These are phyloP conservation scores for Cryptosporidium sp. DNA, from an alignment of 169 alveolate species.

Conservation along the genomic window DNA sequence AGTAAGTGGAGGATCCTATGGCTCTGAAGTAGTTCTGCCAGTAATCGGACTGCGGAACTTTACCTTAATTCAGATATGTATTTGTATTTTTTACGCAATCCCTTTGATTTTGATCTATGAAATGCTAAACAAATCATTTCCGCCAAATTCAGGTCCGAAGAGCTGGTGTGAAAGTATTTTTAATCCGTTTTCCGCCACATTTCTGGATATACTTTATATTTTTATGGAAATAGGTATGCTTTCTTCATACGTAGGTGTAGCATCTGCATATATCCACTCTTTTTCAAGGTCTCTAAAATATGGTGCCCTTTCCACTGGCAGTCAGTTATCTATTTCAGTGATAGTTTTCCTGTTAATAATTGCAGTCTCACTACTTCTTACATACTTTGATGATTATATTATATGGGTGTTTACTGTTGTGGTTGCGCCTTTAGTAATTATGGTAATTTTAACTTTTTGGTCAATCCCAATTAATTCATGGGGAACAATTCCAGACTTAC, in stretches of 20 bases:
- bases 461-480: slow-evolving; percentile 45
- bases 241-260: slow-evolving; percentile 46
- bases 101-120: slow-evolving; percentile 56
- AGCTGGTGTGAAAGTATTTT: slow-evolving; percentile 41
- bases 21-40: slow-evolving; percentile 65
- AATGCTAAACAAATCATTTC: slow-evolving; percentile 34
- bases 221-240: slow-evolving; percentile 75
- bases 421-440: slow-evolving; percentile 32
- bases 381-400: slow-evolving; percentile 52
- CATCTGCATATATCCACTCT: slow-evolving; percentile 52
- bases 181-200: slow-evolving; percentile 15
- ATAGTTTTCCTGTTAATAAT: slow-evolving; percentile 18
- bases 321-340: slow-evolving; percentile 36
- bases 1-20: slow-evolving; percentile 71
- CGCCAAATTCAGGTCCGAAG: slow-evolving; percentile 32
- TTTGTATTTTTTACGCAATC: slow-evolving; percentile 54
- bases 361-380: slow-evolving; percentile 4
- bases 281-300: slow-evolving; percentile 29
- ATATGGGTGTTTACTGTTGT: slow-evolving; percentile 41
- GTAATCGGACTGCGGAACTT: slow-evolving; percentile 43
- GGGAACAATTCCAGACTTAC: neutral
- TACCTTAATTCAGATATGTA: slow-evolving; percentile 32
- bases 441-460: slow-evolving; percentile 16
- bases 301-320: neutral
- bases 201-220: slow-evolving; percentile 35